These are phyloP conservation scores for Geotrichum citri-aurantii DNA, from an alignment of 1,139 yeast genomes.

Conservation along the genomic window DNA sequence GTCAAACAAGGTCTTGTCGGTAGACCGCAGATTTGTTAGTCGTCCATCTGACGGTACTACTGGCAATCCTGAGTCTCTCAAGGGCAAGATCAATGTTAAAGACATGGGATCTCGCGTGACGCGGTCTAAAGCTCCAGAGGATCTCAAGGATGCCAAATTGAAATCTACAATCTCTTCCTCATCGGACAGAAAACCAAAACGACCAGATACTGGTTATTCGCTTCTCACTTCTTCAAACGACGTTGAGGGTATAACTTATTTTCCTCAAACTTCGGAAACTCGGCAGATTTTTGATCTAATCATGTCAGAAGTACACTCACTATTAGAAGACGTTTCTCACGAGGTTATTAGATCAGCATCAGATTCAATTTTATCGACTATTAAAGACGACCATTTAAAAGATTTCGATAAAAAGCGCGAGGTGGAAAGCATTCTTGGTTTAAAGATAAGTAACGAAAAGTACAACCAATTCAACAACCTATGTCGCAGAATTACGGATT, in stretches of 20 bases:
- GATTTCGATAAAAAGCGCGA: conserved; percentile 40
- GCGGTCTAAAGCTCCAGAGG: conserved; percentile 25
- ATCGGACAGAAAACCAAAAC: background rate
- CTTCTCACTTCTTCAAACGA: background rate
- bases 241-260: conserved; percentile 43
- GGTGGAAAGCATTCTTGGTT: conserved; percentile 47
- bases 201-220: conserved; percentile 1
- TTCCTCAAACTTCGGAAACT: conserved; percentile 49
- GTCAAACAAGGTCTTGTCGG: conserved; percentile 68
- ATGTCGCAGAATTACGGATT: conserved; percentile 55
- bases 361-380: conserved; percentile 56
- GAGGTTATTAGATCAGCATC: conserved; percentile 51
- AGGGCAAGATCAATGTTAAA: conserved; percentile 54
- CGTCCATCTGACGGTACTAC: conserved; percentile 44
- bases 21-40: conserved; percentile 47
- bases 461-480: conserved; percentile 52
- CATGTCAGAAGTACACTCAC: conserved; percentile 45
- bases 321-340: conserved; percentile 55
- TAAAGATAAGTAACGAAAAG: conserved; percentile 40
- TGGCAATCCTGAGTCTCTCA: conserved; percentile 64
- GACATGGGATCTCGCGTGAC: conserved; percentile 63
- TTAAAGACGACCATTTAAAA: conserved; percentile 47
- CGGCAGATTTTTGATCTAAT: conserved; percentile 43
- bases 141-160: conserved; percentile 11
- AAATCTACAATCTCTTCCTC: conserved; percentile 11